These are phyloP conservation scores for Sherardia arvensis DNA, from an alignment of 257 asterid species.

Conservation along the genomic window DNA sequence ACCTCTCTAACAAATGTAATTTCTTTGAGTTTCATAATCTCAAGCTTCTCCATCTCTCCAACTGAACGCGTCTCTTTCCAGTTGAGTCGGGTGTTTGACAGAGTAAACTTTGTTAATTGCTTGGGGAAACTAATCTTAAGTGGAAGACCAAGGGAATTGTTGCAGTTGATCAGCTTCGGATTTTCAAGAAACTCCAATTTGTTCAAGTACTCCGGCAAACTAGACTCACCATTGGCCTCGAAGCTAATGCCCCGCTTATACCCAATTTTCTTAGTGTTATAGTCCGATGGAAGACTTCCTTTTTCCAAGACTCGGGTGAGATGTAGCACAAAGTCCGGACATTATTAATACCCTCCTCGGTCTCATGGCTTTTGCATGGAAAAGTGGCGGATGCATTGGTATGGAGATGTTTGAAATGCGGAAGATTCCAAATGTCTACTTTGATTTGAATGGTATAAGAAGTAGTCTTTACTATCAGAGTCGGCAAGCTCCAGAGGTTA, in stretches of 20 bases:
- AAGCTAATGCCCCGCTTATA: conserved; percentile 11
- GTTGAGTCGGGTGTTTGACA: neutral
- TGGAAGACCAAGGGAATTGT: neutral
- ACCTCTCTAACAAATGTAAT: neutral
- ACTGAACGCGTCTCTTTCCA: neutral
- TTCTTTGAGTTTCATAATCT: neutral
- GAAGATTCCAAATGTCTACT: no score
- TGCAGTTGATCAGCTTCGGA: neutral
- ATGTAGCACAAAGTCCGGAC: no score
- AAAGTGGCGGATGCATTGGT: no score
- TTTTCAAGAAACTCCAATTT: neutral
- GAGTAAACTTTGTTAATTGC: neutral
- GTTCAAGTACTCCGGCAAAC: neutral
- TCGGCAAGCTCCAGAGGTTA: no score
- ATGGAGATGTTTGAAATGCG: no score
- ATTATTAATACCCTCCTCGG: no score
- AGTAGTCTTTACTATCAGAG: no score
- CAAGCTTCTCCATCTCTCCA: neutral
- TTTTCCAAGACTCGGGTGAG: no score
- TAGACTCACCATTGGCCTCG: neutral
- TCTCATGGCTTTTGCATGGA: no score
- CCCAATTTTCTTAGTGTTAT: no score
- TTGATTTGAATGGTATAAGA: no score
- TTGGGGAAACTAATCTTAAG: neutral
- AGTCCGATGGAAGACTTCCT: no score